Percentiles rank a stretch among this genome's conserved stretches.
Evolutionary conservation across 116 monocot species (phyloP).

Genomic region (Zostera marina): DNA sequence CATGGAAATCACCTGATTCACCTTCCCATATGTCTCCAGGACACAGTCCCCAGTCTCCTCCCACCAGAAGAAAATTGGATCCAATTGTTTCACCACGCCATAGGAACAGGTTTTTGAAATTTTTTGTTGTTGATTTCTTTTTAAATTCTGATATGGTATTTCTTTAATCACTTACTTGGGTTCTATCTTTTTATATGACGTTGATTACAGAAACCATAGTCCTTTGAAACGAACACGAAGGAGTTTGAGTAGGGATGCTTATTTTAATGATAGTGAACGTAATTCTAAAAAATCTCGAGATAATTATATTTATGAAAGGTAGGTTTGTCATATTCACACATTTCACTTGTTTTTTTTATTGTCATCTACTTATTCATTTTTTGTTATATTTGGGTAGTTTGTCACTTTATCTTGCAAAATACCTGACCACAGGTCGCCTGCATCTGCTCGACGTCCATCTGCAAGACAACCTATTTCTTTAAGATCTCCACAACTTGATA

Average conservation of each 20-base stretch:
- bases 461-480: slow-evolving; percentile 15
- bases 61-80: slow-evolving; percentile 3
- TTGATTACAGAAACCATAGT: slow-evolving; percentile 23
- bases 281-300: slow-evolving; percentile 8
- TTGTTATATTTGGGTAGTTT: neutral
- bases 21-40: slow-evolving; percentile 26
- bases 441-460: slow-evolving; percentile 6
- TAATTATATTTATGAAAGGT: slow-evolving; percentile 19
- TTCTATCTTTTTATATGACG: neutral
- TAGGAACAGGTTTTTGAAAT: slow-evolving; percentile 30
- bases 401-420: neutral
- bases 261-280: slow-evolving; percentile 12
- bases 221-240: slow-evolving; percentile 17
- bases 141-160: neutral
- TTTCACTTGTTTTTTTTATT: neutral
- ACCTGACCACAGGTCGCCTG: slow-evolving; percentile 22
- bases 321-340: neutral
- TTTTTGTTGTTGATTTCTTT: neutral
- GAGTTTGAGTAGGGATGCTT: slow-evolving; percentile 26
- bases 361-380: neutral
- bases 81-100: slow-evolving; percentile 14
- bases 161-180: neutral
- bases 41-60: neutral
- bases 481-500: slow-evolving; percentile 26
- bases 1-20: slow-evolving; percentile 43